Conservation (phyloP, 225 moss, liverwort and hornwort species). For the Asterella californica region DNA sequence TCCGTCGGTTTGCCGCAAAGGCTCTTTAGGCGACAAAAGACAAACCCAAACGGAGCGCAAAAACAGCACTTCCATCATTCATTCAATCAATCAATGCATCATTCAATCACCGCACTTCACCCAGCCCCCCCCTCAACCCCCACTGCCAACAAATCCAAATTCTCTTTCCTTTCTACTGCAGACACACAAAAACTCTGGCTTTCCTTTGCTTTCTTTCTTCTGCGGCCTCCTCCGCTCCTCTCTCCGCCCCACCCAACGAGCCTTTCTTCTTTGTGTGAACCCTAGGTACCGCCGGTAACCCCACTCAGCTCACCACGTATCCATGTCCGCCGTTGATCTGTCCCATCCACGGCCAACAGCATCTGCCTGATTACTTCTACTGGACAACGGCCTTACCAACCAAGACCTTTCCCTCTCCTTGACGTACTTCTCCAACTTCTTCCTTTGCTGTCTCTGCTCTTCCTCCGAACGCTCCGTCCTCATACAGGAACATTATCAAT, state of each 20-base stretch:
- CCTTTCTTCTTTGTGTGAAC: conserved; percentile 7
- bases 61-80: conserved; percentile 2
- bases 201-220: neutral
- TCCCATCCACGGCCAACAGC: neutral
- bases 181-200: neutral
- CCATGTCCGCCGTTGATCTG: neutral
- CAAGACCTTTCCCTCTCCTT: neutral
- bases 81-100: neutral
- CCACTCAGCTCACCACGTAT: neutral
- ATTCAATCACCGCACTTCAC: neutral
- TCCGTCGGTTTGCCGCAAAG: conserved; percentile 21
- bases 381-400: conserved; percentile 6
- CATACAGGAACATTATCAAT: neutral
- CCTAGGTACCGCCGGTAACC: conserved; percentile 8
- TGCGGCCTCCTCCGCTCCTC: neutral
- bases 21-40: neutral
- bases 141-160: conserved; percentile 19
- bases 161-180: conserved; percentile 7
- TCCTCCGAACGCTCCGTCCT: neutral
- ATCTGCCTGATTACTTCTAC: neutral
- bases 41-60: neutral
- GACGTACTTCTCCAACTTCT: neutral
- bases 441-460: neutral
- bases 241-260: neutral
- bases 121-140: neutral